Base-by-base conservation (phyloP, 148 eudicot genomes). In the Amaranthus hypochondriacus region DNA sequence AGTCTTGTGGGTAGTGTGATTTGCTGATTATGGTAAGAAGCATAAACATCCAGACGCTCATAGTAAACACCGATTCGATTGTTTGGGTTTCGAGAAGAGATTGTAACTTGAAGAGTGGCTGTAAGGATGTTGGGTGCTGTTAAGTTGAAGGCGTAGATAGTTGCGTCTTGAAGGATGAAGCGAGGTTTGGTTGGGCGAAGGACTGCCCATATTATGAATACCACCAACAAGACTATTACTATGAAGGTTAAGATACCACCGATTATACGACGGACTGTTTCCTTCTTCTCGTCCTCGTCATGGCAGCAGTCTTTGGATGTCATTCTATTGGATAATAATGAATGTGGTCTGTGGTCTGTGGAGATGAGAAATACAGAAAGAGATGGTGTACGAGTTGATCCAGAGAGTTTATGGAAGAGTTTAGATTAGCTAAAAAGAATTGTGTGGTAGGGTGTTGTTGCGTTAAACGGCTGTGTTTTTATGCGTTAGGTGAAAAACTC, bases 131-230 rank as follows among this genome's bases (percentile, higher is more conserved):
- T 84, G 0, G 89, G 85, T 46, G 66, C 48, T 48, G 87, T 50
- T 7, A 73, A 62, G 80, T 86, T 86, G 84, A 84, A 80, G 75
- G 78, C 64, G 72, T 77, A 86, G 69, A 84, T 54, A 62, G 89
- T 84, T 2, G 87, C 85, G 75, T 86, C 89, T 52, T 81, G 83
- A 66, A 84, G 89, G 68, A 80, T 67, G 75, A 86, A 84, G 0
- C 68, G 73, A 1, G 89, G 89, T 50, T 86, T 86, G 0, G 85
- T 82, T 0, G 89, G 89, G 0, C 85, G 89, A 12, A 86, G 85
- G 80, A 86, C 80, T 5, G 72, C 62, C 83, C 83, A 86, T 2
- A 84, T 14, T 8, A 86, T 77, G 73, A 86, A 77, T 48, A 86
- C 56, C 4, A 73, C 42, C 18, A 84, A 13, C 42, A 84, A 77